These are phyloP conservation scores for Tremellales sp. DNA, from an alignment of 1,284 basidiomycete genomes.

Conservation along the genomic window DNA sequence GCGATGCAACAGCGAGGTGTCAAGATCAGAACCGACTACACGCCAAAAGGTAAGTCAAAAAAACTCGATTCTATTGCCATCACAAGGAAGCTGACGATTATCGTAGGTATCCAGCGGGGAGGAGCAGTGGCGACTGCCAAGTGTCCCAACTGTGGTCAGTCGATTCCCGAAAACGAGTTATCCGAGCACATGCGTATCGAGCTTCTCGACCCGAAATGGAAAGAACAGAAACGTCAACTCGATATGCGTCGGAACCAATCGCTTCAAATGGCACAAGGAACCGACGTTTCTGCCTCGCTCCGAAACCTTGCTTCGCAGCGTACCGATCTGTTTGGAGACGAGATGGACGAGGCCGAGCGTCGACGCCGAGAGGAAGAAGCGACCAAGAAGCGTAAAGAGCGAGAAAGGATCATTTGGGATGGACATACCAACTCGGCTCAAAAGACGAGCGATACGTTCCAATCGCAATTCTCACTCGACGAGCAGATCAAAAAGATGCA, in stretches of 20 bases:
- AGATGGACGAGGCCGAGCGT: slow-evolving; percentile 72
- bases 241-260: slow-evolving; percentile 86
- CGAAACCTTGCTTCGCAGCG: slow-evolving; percentile 84
- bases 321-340: slow-evolving; percentile 91
- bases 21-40: slow-evolving; percentile 96
- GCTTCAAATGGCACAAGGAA: slow-evolving; percentile 75
- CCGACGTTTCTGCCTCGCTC: slow-evolving; percentile 86
- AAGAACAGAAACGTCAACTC: slow-evolving; percentile 80
- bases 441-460: slow-evolving; percentile 82
- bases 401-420: slow-evolving; percentile 92
- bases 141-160: slow-evolving; percentile 89
- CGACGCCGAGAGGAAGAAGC: slow-evolving; percentile 82
- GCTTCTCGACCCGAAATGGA: slow-evolving; percentile 94
- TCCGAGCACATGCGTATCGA: slow-evolving; percentile 99
- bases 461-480: slow-evolving; percentile 83
- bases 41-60: slow-evolving; percentile 71
- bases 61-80: no score
- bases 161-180: slow-evolving; percentile 89
- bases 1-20: slow-evolving; percentile 75
- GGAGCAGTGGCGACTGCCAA: slow-evolving; percentile 68
- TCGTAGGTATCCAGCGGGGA: slow-evolving; percentile 55
- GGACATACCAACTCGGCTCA: slow-evolving; percentile 88
- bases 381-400: slow-evolving; percentile 68
- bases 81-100: no score
- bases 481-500: slow-evolving; percentile 93